A percentile compares a stretch with the other conserved stretches of the same genome.
Evolutionary conservation across 345 rosid genomes (phyloP).

Genomic region (Capsella bursapastoris): DNA sequence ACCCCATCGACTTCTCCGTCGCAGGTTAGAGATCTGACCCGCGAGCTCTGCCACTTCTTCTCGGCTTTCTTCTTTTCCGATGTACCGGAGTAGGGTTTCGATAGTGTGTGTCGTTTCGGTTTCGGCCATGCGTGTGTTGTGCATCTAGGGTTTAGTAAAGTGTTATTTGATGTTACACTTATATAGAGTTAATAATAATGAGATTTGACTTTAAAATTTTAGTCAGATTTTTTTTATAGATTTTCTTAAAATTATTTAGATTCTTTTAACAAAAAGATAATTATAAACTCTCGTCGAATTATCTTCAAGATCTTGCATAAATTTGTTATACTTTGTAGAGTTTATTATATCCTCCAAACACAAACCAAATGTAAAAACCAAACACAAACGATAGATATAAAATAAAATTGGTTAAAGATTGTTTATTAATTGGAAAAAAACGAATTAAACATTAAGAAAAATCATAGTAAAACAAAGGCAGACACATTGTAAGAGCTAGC

Average conservation of each 20-base stretch:
- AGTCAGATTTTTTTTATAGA: neutral
- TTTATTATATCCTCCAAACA: neutral
- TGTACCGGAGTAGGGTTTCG: conserved; percentile 26
- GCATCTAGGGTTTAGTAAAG: neutral
- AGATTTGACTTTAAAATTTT: too few species aligned
- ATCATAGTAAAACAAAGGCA: neutral
- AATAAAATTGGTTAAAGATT: neutral
- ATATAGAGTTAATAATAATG: neutral
- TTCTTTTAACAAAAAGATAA: neutral
- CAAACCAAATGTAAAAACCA: neutral
- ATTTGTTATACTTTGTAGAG: neutral
- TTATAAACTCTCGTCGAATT: neutral
- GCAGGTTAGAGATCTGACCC: neutral
- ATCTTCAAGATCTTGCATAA: conserved; percentile 1
- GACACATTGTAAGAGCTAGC: too few species aligned
- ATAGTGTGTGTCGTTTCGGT: conserved; percentile 5
- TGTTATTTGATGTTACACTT: neutral
- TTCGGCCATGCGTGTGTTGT: conserved; percentile 23
- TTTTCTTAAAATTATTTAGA: neutral
- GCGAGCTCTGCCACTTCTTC: conserved; percentile 17
- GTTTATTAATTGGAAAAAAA: neutral
- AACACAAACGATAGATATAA: neutral
- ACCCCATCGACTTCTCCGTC: conserved; percentile 48
- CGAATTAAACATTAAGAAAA: too few species aligned
- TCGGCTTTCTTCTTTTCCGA: conserved; percentile 1